Percentiles rank a stretch among this genome's conserved stretches.
phyloP scores from a whole-genome alignment of 306 rosid species.

The Quercus mongolica region DNA sequence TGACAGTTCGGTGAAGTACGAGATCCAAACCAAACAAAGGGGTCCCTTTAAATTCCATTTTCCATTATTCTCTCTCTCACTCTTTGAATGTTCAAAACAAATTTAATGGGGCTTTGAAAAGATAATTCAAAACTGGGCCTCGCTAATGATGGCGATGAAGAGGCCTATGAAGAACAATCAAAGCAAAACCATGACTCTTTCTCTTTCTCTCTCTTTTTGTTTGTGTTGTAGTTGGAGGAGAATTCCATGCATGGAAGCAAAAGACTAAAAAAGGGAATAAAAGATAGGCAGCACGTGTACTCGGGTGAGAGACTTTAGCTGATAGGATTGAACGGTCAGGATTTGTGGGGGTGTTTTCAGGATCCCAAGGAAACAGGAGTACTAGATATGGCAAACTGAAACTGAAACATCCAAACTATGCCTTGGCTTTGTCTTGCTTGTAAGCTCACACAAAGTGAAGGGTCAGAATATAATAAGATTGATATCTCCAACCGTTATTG shows the following conservation, averaged over 20 bases:
- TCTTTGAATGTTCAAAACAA: conserved; percentile 29
- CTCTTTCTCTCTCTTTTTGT: conserved; percentile 19
- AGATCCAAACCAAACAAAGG: conserved; percentile 70
- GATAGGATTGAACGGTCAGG: conserved; percentile 45
- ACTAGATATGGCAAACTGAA: conserved; percentile 24
- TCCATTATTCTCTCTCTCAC: conserved; percentile 2
- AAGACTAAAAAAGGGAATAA: conserved; percentile 34
- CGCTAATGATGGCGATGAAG: conserved; percentile 33
- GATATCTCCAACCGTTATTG: conserved; percentile 26
- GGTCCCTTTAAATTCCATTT: conserved; percentile 41
- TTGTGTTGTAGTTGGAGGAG: conserved; percentile 66
- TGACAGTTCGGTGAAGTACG: conserved; percentile 67
- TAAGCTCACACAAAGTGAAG: conserved; percentile 30
- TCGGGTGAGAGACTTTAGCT: conserved; percentile 39
- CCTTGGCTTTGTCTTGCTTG: conserved; percentile 40
- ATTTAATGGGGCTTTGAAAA: conserved; percentile 16
- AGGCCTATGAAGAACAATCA: conserved; percentile 36
- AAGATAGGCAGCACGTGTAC: conserved; percentile 72
- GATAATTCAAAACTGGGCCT: conserved; percentile 38
- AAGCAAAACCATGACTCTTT: conserved; percentile 44
- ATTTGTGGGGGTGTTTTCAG: conserved; percentile 32
- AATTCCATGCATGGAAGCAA: conserved; percentile 94
- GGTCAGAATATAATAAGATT: conserved; percentile 17
- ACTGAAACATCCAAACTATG: conserved; percentile 36
- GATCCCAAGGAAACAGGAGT: conserved; percentile 37